Percentiles rank a stretch among this genome's conserved stretches.
phyloP scores from a whole-genome alignment of 2,329 filamentous ascomycete species.

The Xylariaceae sp. region DNA sequence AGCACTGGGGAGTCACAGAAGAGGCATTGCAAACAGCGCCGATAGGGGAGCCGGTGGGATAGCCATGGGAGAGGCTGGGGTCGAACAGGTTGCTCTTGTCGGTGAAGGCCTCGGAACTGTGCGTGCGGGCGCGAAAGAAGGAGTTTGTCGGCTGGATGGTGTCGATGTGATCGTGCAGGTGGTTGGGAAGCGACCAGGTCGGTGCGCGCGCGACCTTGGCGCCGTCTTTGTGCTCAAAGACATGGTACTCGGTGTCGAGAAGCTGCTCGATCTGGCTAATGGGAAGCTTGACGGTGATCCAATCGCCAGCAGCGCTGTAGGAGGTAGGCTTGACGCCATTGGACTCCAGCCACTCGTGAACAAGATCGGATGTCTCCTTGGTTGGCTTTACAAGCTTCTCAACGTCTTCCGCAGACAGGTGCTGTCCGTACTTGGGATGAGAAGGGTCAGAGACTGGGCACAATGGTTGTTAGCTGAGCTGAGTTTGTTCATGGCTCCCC shows the following conservation, averaged over 20 bases:
- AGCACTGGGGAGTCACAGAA: conserved; percentile 48
- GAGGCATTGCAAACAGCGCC: conserved; percentile 41
- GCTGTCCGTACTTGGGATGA: conserved; percentile 49
- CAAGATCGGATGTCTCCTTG: conserved; percentile 44
- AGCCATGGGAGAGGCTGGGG: conserved; percentile 22
- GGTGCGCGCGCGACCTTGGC: conserved; percentile 45
- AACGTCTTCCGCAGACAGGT: conserved; percentile 47
- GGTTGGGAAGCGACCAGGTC: conserved; percentile 51
- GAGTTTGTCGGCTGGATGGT: conserved; percentile 56
- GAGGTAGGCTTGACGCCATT: conserved; percentile 42
- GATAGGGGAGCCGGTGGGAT: conserved; percentile 26
- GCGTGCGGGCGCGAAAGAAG: conserved; percentile 42
- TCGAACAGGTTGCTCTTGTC: conserved; percentile 26
- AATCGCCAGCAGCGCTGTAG: conserved; percentile 52
- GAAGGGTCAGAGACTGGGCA: conserved; percentile 44
- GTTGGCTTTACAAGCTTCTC: conserved; percentile 48
- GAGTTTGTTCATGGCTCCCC: no score
- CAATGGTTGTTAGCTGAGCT: conserved; percentile 6
- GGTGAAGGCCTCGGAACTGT: conserved; percentile 28
- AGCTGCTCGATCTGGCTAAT: conserved; percentile 47
- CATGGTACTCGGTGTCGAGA: conserved; percentile 46
- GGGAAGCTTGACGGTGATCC: conserved; percentile 49
- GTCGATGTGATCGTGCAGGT: conserved; percentile 54
- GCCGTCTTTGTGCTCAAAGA: conserved; percentile 52
- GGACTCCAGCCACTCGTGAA: conserved; percentile 51